Base-by-base conservation (phyloP, 2,329 filamentous ascomycete genomes). In the Chrysoporthe austroafricana region DNA sequence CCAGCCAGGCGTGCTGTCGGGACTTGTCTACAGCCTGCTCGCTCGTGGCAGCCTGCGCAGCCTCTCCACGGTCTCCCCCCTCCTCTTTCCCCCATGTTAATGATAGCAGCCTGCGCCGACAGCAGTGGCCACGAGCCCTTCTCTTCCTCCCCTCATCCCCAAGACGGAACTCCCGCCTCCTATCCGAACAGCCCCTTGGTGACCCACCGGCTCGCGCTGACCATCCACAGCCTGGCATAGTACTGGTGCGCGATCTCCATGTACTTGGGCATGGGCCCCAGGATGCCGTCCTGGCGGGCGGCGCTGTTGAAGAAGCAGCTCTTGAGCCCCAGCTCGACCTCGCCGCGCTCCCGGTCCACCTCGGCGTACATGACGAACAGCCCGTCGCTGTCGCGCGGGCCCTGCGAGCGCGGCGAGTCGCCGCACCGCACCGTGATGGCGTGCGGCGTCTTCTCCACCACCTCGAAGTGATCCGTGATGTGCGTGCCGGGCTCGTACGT, bases 401-500 rank as follows among this genome's bases (percentile, higher is more conserved):
- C 84, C 57, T 79, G 79, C 57, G 85, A 85, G 32, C 86, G 81
- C 0, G 90, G 90, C 1, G 86, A 86, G 70, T 89, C 90, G 18
- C 90, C 90, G 71, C 87, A 90, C 32, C 90, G 86, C 32, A 92
- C 83, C 0, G 88, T 82, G 68, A 92, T 89, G 13, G 83, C 80
- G 7, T 82, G 83, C 0, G 85, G 79, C 0, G 85, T 88, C 78
- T 90, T 90, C 64, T 88, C 85, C 0, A 92, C 79, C 0, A 92
- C 89, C 76, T 92, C 88, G 74, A 92, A 92, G 76, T 92, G 90
- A 74, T 92, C 89, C 3, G 87, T 90, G 67, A 92, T 85, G 52
- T 82, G 75, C 0, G 90, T 90, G 44, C 90, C 90, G 50, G 84
- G 81, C 26, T 88, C 84, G 74, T 92, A 92, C 11, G 72, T 81